Evolutionary conservation across 768 basidiomycete species (phyloP).

Genomic region (Phaeotremella skinneri): DNA sequence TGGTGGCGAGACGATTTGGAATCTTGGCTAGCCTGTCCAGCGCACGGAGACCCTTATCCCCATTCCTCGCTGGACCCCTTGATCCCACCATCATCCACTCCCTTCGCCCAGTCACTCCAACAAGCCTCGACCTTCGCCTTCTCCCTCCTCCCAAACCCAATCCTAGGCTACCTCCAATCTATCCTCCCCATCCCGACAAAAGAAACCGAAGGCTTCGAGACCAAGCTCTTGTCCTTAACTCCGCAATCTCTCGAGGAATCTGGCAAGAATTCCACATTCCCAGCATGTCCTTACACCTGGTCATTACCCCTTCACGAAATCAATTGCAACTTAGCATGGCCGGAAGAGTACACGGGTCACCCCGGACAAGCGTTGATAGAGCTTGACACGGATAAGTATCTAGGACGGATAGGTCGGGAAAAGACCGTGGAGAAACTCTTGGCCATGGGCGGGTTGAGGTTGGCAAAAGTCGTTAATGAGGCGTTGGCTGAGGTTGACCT

Average conservation of each 20-base stretch:
- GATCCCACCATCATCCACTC: slow-evolving; percentile 20
- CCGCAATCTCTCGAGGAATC: slow-evolving; percentile 5
- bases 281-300: slow-evolving; percentile 77
- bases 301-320: slow-evolving; percentile 67
- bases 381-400: slow-evolving; percentile 77
- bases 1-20: slow-evolving; percentile 64
- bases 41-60: slow-evolving; percentile 46
- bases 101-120: slow-evolving; percentile 21
- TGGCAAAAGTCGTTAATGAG: slow-evolving; percentile 78
- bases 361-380: slow-evolving; percentile 58
- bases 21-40: slow-evolving; percentile 69
- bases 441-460: slow-evolving; percentile 75
- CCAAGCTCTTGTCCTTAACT: slow-evolving; percentile 16
- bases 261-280: slow-evolving; percentile 26
- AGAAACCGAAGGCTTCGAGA: slow-evolving; percentile 28
- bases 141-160: slow-evolving; percentile 11
- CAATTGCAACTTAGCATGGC: slow-evolving; percentile 82
- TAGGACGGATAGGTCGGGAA: slow-evolving; percentile 64
- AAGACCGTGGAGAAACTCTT: slow-evolving; percentile 78
- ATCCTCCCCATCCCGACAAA: slow-evolving; percentile 17
- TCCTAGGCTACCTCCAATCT: slow-evolving; percentile 9
- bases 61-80: slow-evolving; percentile 32
- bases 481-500: slow-evolving; percentile 55
- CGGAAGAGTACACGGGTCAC: slow-evolving; percentile 62
- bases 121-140: slow-evolving; percentile 21